phyloP scores from a whole-genome alignment of 2,329 filamentous ascomycete species.

The Sporothrix luriei region DNA sequence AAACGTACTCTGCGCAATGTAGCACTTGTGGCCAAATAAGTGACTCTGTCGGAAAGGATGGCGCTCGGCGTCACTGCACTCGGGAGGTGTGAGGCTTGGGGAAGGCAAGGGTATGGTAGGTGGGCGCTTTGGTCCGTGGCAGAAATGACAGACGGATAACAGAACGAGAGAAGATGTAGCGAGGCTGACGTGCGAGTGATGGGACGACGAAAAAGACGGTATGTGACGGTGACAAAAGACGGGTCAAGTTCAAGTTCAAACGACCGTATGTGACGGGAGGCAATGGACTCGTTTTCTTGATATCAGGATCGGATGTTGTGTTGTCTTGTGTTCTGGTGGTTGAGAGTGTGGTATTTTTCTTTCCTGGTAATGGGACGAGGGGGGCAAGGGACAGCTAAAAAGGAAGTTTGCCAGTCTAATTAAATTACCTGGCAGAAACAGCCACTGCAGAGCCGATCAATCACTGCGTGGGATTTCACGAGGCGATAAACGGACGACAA shows the following conservation, averaged over 20 bases:
- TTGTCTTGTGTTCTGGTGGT: neutral
- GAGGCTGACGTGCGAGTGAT: neutral
- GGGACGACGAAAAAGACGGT: neutral
- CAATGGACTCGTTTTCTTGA: neutral
- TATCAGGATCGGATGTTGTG: slow-evolving; percentile 2
- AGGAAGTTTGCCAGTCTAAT: slow-evolving; percentile 27
- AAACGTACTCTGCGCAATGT: slow-evolving; percentile 25
- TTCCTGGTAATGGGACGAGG: slow-evolving; percentile 11
- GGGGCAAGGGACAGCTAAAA: slow-evolving; percentile 17
- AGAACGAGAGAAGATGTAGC: neutral
- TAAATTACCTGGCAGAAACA: slow-evolving; percentile 11
- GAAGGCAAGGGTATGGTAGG: neutral
- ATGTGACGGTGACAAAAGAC: neutral
- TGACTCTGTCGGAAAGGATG: neutral
- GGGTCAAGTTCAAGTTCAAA: neutral
- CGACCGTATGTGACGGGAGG: neutral
- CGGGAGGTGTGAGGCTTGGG: neutral
- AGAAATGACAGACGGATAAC: slow-evolving; percentile 1
- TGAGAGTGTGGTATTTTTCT: neutral
- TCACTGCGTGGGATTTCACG: slow-evolving; percentile 1
- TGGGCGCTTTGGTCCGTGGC: neutral
- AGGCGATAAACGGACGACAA: neutral
- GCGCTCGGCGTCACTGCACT: slow-evolving; percentile 27
- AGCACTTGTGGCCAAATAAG: slow-evolving; percentile 5
- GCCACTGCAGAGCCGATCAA: slow-evolving; percentile 25